Conservation (phyloP, 2,329 filamentous ascomycete species). For the Phialocephala subalpina region DNA sequence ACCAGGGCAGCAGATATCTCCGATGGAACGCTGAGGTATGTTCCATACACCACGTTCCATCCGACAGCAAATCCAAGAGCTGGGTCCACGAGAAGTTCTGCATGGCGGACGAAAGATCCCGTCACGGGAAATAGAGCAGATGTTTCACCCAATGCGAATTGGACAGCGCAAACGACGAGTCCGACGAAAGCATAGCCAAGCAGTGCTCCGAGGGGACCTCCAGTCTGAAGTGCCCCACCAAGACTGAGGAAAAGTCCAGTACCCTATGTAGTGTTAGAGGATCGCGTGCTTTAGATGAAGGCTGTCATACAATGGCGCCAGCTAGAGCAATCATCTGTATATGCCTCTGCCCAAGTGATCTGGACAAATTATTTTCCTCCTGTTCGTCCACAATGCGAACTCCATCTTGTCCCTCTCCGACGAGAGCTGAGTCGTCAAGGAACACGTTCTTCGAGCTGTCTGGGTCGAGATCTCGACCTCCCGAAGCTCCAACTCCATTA, state of each 20-base stretch:
- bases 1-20: constrained; percentile 71
- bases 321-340: constrained; percentile 53
- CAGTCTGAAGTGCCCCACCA: constrained; percentile 54
- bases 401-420: background rate
- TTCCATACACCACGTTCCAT: constrained; percentile 44
- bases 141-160: constrained; percentile 47
- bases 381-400: background rate
- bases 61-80: constrained; percentile 43
- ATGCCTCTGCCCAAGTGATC: constrained; percentile 40
- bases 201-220: constrained; percentile 56
- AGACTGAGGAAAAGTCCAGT: constrained; percentile 59
- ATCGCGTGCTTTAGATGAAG: background rate
- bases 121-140: constrained; percentile 45
- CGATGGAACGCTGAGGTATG: constrained; percentile 45
- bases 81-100: constrained; percentile 46
- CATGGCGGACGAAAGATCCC: constrained; percentile 46
- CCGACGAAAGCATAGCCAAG: constrained; percentile 46
- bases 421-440: background rate
- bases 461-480: background rate
- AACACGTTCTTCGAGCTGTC: background rate
- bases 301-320: constrained; percentile 48
- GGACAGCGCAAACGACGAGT: constrained; percentile 54
- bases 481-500: background rate
- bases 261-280: background rate
- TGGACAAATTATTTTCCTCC: background rate